Evolutionary conservation across 495 filamentous ascomycete species (phyloP), one percentile per base, ranked within the genome.

Genomic region (Durotheca rogersii): DNA sequence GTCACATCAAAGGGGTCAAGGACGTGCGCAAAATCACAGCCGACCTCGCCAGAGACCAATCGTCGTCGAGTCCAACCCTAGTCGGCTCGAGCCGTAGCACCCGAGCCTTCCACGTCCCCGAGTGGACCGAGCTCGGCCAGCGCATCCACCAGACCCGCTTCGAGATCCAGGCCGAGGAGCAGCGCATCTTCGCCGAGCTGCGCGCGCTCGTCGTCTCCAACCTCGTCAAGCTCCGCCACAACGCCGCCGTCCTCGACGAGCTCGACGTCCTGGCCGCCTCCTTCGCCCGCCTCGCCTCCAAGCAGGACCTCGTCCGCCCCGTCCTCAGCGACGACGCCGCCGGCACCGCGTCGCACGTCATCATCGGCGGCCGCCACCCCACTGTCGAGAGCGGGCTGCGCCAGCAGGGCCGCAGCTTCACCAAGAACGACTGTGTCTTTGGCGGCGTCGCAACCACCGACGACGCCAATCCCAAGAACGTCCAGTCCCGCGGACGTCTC

Each of bases 191-290:
- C 46, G 71, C 76, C 38, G 59, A 73, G 21, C 68, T 96, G 2
- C 86, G 91, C 5, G 77, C 77, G n/a, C 74, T 79, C 29, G 91
- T 96, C 1, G 81, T 95, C 1, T 61, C 77, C 9, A 87, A 88
- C 53, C 76, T 98, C 6, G 79, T 92, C 20, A 87, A 84, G 51
- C 81, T 98, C 11, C 84, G 93, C 0, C 86, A 84, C 43, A 96
- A 95, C 65, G 92, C 91, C 2, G 74, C 79, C 2, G 89, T 95
- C 0, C 80, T 98, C 15, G 94, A 96, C 63, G 88, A 95, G 67
- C 77, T 98, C 3, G 93, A 98, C 66, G 84, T 98, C 4, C 23
- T 27, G 18, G 81, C 85, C 1, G 87, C 87, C 51, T 88, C 88
- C 0, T 93, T 93, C 41, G 88, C 94, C 4, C 76, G 67, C 0